phyloP scores from a whole-genome alignment of 768 basidiomycete species.

The Podaxis pistillaris region DNA sequence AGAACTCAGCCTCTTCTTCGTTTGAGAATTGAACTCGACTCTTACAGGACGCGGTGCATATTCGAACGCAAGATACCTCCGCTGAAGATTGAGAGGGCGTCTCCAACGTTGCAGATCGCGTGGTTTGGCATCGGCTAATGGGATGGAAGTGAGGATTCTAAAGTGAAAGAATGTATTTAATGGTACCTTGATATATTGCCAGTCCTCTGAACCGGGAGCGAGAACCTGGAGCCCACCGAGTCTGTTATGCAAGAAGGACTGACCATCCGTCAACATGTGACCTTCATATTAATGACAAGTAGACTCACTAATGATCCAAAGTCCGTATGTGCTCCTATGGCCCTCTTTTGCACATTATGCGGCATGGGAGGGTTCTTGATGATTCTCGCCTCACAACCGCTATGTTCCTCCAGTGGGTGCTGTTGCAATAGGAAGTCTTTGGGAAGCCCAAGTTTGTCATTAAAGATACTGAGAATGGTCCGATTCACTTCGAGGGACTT shows the following conservation, averaged over 20 bases:
- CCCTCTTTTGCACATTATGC: constrained; percentile 32
- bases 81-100: constrained; percentile 59
- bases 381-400: constrained; percentile 57
- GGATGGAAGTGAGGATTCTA: background rate
- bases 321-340: constrained; percentile 68
- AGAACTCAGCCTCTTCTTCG: background rate
- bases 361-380: constrained; percentile 47
- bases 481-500: constrained; percentile 58
- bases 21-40: constrained; percentile 9
- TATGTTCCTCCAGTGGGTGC: constrained; percentile 45
- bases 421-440: constrained; percentile 40
- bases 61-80: constrained; percentile 65
- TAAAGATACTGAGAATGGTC: constrained; percentile 53
- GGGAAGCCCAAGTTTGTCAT: constrained; percentile 53
- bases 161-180: background rate
- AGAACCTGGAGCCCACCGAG: constrained; percentile 72
- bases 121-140: constrained; percentile 50
- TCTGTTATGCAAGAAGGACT: constrained; percentile 70
- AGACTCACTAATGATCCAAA: constrained; percentile 62
- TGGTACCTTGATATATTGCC: constrained; percentile 67
- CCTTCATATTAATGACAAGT: constrained; percentile 20
- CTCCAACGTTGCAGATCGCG: constrained; percentile 62
- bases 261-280: constrained; percentile 30
- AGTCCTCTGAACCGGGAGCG: constrained; percentile 55
- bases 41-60: constrained; percentile 61